These are phyloP conservation scores for Saksenaea vasiformis DNA, from an alignment of 371 early-diverging fungal species.

Conservation along the genomic window DNA sequence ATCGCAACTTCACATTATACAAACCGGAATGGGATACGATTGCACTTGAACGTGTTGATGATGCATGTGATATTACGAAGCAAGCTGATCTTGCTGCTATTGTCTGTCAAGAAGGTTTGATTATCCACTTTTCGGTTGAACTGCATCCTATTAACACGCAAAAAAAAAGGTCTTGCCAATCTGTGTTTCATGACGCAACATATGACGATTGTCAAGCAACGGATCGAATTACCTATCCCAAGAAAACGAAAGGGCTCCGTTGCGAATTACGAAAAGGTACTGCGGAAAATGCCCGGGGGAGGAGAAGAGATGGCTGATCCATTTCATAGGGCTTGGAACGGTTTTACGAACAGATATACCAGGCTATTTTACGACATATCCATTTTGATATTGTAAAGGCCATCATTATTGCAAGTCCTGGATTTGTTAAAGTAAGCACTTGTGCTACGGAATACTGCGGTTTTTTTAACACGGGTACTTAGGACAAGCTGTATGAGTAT, in stretches of 20 bases:
- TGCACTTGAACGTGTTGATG: conserved; percentile 83
- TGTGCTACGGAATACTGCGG: not conserved
- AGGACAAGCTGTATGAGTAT: conserved; percentile 85
- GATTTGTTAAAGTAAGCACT: conserved; percentile 80
- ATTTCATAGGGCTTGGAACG: conserved; percentile 66
- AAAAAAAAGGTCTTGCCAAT: conserved; percentile 75
- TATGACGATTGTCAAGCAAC: conserved; percentile 94
- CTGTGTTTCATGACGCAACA: conserved; percentile 90
- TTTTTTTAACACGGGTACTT: not conserved
- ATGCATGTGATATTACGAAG: conserved; percentile 88
- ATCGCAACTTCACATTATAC: conserved; percentile 82
- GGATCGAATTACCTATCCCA: conserved; percentile 90
- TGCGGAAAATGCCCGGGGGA: not conserved
- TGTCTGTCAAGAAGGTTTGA: conserved; percentile 86
- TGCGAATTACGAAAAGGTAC: conserved; percentile 86
- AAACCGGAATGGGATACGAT: conserved; percentile 96
- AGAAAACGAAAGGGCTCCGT: conserved; percentile 90
- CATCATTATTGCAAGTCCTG: conserved; percentile 93
- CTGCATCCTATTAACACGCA: not conserved
- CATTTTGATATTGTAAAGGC: conserved; percentile 91
- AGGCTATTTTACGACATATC: conserved; percentile 83
- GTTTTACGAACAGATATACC: conserved; percentile 91
- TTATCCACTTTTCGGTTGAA: not conserved
- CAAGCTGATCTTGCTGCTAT: conserved; percentile 95
- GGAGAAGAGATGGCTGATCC: too few species aligned